phyloP scores from a whole-genome alignment of 345 rosid genomes.

The Brassica napus region Da-Ae NC_063452.1:3886501-3887000 shows the following conservation, averaged over 20 bases:
- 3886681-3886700: background rate
- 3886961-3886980: slow-evolving; percentile 12
- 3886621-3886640: background rate
- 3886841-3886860: background rate
- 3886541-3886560: background rate
- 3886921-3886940: slow-evolving; percentile 10
- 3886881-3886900: background rate
- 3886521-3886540: too few species aligned
- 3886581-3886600: background rate
- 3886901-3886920: slow-evolving; percentile 2
- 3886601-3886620: background rate
- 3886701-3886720: background rate
- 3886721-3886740: background rate
- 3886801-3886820: background rate
- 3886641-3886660: slow-evolving; percentile 13
- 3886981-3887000: background rate
- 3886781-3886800: background rate
- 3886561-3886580: background rate
- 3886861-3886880: slow-evolving; percentile 24
- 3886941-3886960: slow-evolving; percentile 24
- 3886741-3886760: background rate
- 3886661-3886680: background rate
- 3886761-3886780: background rate
- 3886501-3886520: too few species aligned
- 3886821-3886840: background rate